Evolutionary conservation across 2,329 filamentous ascomycete species (phyloP).

Genomic region (Beauveria varroae): DNA sequence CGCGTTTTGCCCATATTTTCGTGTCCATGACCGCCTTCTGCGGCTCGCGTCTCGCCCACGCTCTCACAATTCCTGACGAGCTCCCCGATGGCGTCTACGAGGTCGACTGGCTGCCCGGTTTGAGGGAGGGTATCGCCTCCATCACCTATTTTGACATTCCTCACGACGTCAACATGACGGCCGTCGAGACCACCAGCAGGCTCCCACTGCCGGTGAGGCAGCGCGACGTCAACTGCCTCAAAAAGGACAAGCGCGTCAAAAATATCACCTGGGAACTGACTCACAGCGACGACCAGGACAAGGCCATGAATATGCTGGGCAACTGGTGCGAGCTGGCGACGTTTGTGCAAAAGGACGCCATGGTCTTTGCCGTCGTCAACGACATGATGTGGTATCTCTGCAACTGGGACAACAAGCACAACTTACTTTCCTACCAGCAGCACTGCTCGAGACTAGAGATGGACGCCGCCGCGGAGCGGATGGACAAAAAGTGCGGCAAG

Average conservation of each 20-base stretch:
- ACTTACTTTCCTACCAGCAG: background rate
- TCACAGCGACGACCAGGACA: background rate
- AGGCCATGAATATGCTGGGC: conserved; percentile 1
- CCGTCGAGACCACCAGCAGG: background rate
- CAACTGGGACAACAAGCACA: background rate
- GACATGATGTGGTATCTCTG: conserved; percentile 7
- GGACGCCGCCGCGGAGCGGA: background rate
- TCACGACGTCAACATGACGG: conserved; percentile 4
- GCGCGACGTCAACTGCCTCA: background rate
- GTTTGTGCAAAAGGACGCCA: background rate
- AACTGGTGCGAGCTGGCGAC: conserved; percentile 9
- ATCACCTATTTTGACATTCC: conserved; percentile 1
- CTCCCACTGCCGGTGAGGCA: background rate
- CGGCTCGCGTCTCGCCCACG: background rate
- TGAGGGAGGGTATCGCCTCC: background rate
- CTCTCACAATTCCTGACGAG: background rate
- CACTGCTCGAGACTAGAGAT: background rate
- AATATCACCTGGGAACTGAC: background rate
- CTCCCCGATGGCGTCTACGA: conserved; percentile 6
- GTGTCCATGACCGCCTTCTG: background rate
- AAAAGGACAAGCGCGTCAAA: background rate
- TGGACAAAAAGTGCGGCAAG: background rate
- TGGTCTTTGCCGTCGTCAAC: background rate
- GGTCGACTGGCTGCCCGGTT: background rate
- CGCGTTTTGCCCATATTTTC: background rate